A percentile compares a stretch with the other conserved stretches of the same genome.
These are phyloP conservation scores for Sporobolomyces roseus DNA, from an alignment of 768 basidiomycete genomes.

Conservation along the genomic window DNA sequence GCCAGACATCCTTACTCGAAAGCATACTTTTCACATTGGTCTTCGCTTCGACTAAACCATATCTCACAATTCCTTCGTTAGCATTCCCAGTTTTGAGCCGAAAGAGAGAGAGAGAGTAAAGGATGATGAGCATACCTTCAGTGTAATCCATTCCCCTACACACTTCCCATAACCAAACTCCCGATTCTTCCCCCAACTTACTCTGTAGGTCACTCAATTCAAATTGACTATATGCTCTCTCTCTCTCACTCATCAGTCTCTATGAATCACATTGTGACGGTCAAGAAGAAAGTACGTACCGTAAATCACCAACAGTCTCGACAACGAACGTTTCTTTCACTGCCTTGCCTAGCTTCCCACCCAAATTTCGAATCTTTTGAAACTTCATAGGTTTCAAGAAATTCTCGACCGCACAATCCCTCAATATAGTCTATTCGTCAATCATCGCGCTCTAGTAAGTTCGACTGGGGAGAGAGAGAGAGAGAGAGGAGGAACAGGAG, in stretches of 20 bases:
- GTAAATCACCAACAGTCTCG: conserved; percentile 80
- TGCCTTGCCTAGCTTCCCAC: conserved; percentile 86
- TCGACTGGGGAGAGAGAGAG: too few relatives aligned
- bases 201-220: conserved; percentile 51
- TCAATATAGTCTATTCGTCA: conserved; percentile 66
- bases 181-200: conserved; percentile 52
- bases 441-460: neutral
- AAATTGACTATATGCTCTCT: conserved; percentile 30
- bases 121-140: too few relatives aligned
- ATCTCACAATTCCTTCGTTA: too few relatives aligned
- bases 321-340: conserved; percentile 83
- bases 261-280: too few relatives aligned
- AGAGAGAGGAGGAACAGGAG: neutral
- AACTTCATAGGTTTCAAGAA: conserved; percentile 81
- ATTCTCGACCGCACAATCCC: conserved; percentile 73
- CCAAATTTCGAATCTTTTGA: conserved; percentile 89
- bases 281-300: conserved; percentile 59
- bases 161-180: conserved; percentile 86
- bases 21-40: conserved; percentile 83
- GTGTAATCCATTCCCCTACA: conserved; percentile 77
- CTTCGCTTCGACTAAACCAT: conserved; percentile 89
- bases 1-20: conserved; percentile 87
- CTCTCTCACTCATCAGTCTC: too few relatives aligned
- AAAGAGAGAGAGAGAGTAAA: too few relatives aligned
- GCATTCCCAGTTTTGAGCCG: too few relatives aligned